These are phyloP conservation scores for Claviceps citrina DNA, from an alignment of 2,329 filamentous ascomycete species.

Conservation along the genomic window DNA sequence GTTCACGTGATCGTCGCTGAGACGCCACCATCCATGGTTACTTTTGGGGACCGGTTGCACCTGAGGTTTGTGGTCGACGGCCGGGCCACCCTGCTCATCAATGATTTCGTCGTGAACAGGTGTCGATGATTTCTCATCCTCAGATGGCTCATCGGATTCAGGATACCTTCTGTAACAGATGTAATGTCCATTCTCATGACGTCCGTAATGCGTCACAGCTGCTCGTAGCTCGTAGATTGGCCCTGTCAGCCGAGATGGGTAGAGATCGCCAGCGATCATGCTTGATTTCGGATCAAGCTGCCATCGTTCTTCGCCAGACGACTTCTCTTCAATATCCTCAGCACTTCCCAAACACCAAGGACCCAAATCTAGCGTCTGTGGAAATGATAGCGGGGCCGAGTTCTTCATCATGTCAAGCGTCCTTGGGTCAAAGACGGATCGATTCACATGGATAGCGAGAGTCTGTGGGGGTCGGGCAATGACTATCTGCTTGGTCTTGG, in stretches of 20 bases:
- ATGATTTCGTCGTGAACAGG: not conserved
- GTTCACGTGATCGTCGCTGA: slow-evolving; percentile 78
- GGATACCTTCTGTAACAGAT: slow-evolving; percentile 72
- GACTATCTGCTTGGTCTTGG: slow-evolving; percentile 80
- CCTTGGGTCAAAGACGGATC: slow-evolving; percentile 75
- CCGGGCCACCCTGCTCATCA: slow-evolving; percentile 2
- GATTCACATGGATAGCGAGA: slow-evolving; percentile 75
- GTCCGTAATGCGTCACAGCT: slow-evolving; percentile 75
- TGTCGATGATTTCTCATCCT: not conserved
- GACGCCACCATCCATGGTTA: slow-evolving; percentile 62
- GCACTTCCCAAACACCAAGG: slow-evolving; percentile 68
- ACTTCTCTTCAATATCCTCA: slow-evolving; percentile 9
- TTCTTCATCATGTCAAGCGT: slow-evolving; percentile 77
- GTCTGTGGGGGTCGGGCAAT: slow-evolving; percentile 69
- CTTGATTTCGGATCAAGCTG: slow-evolving; percentile 50
- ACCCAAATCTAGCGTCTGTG: slow-evolving; percentile 55
- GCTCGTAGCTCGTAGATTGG: slow-evolving; percentile 64
- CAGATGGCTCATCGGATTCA: slow-evolving; percentile 6
- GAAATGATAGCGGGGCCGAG: slow-evolving; percentile 62
- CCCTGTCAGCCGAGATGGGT: slow-evolving; percentile 36
- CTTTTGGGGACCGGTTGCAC: slow-evolving; percentile 3
- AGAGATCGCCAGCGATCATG: slow-evolving; percentile 49
- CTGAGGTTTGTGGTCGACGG: slow-evolving; percentile 2
- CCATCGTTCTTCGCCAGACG: slow-evolving; percentile 46
- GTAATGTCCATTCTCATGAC: slow-evolving; percentile 92